Evolutionary conservation across 2,329 filamentous ascomycete species (phyloP).

Genomic region (Sporothrix mexicana): DNA sequence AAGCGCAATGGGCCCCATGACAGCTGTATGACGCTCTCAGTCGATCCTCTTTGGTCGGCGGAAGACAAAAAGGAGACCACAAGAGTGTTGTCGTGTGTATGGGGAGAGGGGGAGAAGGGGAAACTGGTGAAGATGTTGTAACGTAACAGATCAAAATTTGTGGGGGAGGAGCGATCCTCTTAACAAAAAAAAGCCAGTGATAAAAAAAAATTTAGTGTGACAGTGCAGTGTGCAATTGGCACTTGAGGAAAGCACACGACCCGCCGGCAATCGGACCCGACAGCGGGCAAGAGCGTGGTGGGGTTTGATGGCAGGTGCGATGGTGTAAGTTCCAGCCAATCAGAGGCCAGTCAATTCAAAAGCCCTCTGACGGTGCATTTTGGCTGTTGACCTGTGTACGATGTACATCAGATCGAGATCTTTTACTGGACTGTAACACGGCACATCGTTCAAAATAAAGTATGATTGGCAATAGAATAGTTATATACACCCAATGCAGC

Average conservation of each 20-base stretch:
- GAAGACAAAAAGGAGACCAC: constrained; percentile 18
- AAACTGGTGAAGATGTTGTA: not conserved
- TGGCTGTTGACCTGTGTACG: not conserved
- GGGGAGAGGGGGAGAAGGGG: not conserved
- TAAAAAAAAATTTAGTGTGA: constrained; percentile 28
- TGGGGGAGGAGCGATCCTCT: constrained; percentile 26
- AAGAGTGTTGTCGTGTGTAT: not conserved
- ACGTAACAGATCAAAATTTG: constrained; percentile 27
- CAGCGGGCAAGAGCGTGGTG: constrained; percentile 10
- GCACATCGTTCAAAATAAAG: not conserved
- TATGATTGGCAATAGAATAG: not conserved
- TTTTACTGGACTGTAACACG: not conserved
- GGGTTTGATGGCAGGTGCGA: constrained; percentile 13
- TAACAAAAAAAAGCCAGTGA: constrained; percentile 16
- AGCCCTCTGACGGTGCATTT: not conserved
- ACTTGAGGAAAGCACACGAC: constrained; percentile 26
- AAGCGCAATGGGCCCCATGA: constrained; percentile 59
- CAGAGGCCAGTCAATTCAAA: constrained; percentile 35
- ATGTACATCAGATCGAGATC: no score
- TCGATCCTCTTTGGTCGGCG: constrained; percentile 4
- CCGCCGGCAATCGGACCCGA: constrained; percentile 36
- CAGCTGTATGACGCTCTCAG: constrained; percentile 35
- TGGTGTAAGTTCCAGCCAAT: constrained; percentile 36
- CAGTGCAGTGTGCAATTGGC: constrained; percentile 6
- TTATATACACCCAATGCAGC: not conserved